Percentiles rank a stretch among this genome's conserved stretches.
These are phyloP conservation scores for Thelonectria blattea DNA, from an alignment of 2,329 filamentous ascomycete genomes.

Conservation along the genomic window DNA sequence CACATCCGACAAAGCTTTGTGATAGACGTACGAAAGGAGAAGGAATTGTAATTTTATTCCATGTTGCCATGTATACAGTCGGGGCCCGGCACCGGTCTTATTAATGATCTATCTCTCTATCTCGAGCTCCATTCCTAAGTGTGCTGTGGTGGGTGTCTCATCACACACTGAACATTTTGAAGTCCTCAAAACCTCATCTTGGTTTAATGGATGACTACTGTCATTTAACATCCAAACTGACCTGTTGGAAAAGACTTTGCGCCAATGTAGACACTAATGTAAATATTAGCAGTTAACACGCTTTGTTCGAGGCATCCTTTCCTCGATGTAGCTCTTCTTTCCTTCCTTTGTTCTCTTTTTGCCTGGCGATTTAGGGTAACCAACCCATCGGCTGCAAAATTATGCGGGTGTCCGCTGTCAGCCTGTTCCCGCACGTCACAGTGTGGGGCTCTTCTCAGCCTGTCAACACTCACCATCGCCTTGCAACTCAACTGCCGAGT, in stretches of 20 bases:
- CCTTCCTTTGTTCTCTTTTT: too few relatives aligned
- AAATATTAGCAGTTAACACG: too few relatives aligned
- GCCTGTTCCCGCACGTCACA: slow-evolving; percentile 23
- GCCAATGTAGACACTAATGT: too few relatives aligned
- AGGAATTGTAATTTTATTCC: slow-evolving; percentile 52
- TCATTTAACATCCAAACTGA: too few relatives aligned
- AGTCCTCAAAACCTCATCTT: too few relatives aligned
- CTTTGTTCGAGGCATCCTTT: background rate
- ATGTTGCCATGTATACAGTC: slow-evolving; percentile 47
- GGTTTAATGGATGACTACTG: too few relatives aligned
- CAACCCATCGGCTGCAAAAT: background rate
- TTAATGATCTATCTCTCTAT: slow-evolving; percentile 41
- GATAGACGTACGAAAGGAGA: slow-evolving; percentile 46
- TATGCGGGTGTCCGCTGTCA: background rate
- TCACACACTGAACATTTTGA: too few relatives aligned
- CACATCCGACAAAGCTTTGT: slow-evolving; percentile 38
- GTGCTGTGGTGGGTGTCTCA: too few relatives aligned
- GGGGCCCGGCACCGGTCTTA: slow-evolving; percentile 38
- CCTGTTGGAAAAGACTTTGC: too few relatives aligned
- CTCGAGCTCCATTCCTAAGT: background rate
- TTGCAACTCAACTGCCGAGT: slow-evolving; percentile 1
- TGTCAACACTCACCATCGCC: slow-evolving; percentile 25
- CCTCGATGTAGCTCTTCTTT: background rate
- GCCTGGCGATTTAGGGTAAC: slow-evolving; percentile 5
- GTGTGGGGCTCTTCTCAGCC: slow-evolving; percentile 34